These are phyloP conservation scores for Rosellinia necatrix DNA, from an alignment of 2,329 filamentous ascomycete species.

Conservation along the genomic window DNA sequence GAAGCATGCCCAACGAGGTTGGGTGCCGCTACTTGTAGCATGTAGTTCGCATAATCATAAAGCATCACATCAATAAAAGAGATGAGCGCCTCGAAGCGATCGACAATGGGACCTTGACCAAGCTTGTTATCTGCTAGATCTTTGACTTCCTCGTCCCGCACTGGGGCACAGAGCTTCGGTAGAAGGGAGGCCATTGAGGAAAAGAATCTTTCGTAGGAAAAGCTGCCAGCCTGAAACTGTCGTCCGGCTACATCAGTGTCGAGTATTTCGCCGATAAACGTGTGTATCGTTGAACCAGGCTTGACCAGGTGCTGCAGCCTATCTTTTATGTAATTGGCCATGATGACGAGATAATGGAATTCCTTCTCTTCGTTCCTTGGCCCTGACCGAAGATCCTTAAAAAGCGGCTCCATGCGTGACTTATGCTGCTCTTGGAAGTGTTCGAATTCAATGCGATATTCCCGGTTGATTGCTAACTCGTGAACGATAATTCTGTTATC, in stretches of 20 bases:
- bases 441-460: conserved; percentile 71
- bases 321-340: conserved; percentile 71
- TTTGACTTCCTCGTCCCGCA: conserved; percentile 77
- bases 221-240: conserved; percentile 72
- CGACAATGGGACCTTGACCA: conserved; percentile 67
- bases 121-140: conserved; percentile 67
- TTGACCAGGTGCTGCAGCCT: conserved; percentile 75
- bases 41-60: conserved; percentile 82
- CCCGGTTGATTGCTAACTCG: conserved; percentile 78
- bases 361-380: conserved; percentile 70
- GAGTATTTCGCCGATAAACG: conserved; percentile 73
- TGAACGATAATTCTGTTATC: conserved; percentile 77
- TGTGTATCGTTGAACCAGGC: conserved; percentile 73
- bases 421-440: conserved; percentile 63
- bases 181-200: conserved; percentile 74
- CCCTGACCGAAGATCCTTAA: conserved; percentile 63
- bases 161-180: conserved; percentile 79
- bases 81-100: conserved; percentile 75
- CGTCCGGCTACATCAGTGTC: conserved; percentile 72
- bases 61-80: conserved; percentile 78
- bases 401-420: conserved; percentile 53
- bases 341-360: conserved; percentile 70
- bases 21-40: conserved; percentile 73
- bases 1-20: conserved; percentile 72
- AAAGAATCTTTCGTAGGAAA: conserved; percentile 83